Evolutionary conservation across 164 flowering plant species (phyloP).

Genomic region (Vitis labrusca): DNA sequence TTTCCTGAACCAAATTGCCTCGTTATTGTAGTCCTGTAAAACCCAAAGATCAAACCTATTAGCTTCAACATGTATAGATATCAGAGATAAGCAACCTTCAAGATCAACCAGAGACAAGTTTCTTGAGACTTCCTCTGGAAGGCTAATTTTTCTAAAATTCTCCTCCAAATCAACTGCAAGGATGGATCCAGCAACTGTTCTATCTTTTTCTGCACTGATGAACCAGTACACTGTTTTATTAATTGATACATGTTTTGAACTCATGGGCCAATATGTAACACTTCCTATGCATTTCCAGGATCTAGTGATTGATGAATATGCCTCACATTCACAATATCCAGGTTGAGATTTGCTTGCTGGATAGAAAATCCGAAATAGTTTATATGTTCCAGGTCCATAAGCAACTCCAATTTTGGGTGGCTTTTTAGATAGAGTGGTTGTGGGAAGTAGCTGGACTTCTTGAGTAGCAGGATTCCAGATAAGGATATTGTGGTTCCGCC

Average conservation of each 20-base stretch:
- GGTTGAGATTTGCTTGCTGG: neutral
- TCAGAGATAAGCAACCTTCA: no score
- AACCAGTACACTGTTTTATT: constrained; percentile 9
- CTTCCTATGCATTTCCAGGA: constrained; percentile 5
- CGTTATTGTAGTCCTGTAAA: no score
- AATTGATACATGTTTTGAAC: constrained; percentile 1
- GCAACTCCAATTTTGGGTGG: constrained; percentile 13
- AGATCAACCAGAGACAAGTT: no score
- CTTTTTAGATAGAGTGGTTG: no score
- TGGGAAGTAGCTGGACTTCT: constrained; percentile 12
- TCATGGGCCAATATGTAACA: neutral
- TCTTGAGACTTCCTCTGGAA: no score
- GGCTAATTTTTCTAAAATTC: no score
- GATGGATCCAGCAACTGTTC: neutral
- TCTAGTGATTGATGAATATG: constrained; percentile 5
- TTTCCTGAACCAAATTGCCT: no score
- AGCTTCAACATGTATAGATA: no score
- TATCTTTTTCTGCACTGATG: neutral
- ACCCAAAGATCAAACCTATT: no score
- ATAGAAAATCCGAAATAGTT: constrained; percentile 17
- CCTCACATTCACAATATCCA: neutral
- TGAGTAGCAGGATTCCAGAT: constrained; percentile 15
- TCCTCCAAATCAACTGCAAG: no score
- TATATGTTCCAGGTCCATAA: constrained; percentile 18
- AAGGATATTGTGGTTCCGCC: neutral